Percentiles rank a stretch among this genome's conserved stretches.
These are phyloP conservation scores for Myxozyma sirexii DNA, from an alignment of 805 yeast species.

Conservation along the genomic window DNA sequence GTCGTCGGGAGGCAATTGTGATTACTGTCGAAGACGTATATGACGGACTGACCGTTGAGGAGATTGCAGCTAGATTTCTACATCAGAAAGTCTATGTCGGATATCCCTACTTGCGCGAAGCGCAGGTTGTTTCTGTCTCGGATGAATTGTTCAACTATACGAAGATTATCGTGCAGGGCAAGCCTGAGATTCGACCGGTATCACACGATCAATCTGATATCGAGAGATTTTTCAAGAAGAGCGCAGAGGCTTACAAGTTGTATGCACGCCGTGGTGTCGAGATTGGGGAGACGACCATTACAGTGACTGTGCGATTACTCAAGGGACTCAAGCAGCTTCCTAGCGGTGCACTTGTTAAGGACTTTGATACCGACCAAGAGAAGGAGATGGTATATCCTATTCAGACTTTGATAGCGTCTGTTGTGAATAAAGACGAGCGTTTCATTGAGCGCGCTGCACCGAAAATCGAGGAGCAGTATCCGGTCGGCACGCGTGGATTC, in stretches of 20 bases:
- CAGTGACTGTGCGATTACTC: conserved; percentile 73
- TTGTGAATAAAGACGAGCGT: conserved; percentile 73
- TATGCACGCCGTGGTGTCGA: conserved; percentile 54
- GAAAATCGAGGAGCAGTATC: conserved; percentile 82
- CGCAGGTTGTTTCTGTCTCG: conserved; percentile 63
- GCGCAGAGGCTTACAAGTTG: conserved; percentile 1
- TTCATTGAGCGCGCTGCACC: conserved; percentile 70
- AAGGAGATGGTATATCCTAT: conserved; percentile 66
- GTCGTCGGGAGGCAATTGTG: conserved; percentile 79
- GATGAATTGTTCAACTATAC: conserved; percentile 58
- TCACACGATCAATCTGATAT: conserved; percentile 8
- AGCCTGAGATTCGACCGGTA: background rate
- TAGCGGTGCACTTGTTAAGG: conserved; percentile 78
- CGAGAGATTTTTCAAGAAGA: conserved; percentile 2
- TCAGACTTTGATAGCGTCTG: conserved; percentile 76
- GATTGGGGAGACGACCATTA: conserved; percentile 55
- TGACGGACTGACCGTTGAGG: conserved; percentile 51
- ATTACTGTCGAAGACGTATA: conserved; percentile 58
- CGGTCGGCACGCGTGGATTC: conserved; percentile 67
- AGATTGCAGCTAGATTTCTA: conserved; percentile 64
- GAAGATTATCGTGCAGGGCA: conserved; percentile 42
- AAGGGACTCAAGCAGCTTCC: conserved; percentile 71
- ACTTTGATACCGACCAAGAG: conserved; percentile 51
- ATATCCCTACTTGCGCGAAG: conserved; percentile 92
- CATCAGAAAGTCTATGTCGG: conserved; percentile 69